These are phyloP conservation scores for Lasiosphaeria hispida DNA, from an alignment of 495 filamentous ascomycete species.

Conservation along the genomic window DNA sequence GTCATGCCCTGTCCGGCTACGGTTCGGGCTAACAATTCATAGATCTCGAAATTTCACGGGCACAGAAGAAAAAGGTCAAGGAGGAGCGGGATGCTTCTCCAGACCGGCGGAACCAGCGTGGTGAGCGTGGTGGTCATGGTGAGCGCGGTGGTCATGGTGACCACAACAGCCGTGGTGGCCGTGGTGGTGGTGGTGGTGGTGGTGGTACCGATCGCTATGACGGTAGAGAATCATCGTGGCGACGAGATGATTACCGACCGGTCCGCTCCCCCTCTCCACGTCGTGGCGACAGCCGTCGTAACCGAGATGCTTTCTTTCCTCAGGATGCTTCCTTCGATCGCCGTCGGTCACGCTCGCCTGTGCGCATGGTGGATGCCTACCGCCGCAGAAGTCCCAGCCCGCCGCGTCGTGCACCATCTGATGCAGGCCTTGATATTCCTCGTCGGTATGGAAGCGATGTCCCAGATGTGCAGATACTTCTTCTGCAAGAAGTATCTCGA, in stretches of 20 bases:
- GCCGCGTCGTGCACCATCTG: conserved; percentile 46
- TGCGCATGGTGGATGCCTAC: conserved; percentile 51
- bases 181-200: not conserved
- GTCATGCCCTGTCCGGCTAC: not conserved
- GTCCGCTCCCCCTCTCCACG: conserved; percentile 52
- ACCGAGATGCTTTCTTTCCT: conserved; percentile 36
- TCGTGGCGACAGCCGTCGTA: conserved; percentile 42
- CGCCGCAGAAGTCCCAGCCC: conserved; percentile 64
- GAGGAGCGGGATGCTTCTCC: conserved; percentile 40
- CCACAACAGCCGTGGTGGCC: conserved; percentile 5
- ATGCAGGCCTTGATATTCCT: conserved; percentile 67
- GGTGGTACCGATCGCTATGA: conserved; percentile 40
- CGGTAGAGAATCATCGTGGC: conserved; percentile 37
- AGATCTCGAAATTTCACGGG: conserved; percentile 95
- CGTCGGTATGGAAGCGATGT: conserved; percentile 71
- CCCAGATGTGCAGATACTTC: conserved; percentile 86
- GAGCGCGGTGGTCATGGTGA: conserved; percentile 2
- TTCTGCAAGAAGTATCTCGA: conserved; percentile 74
- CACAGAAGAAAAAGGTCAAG: conserved; percentile 70
- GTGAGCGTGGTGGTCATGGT: conserved; percentile 1
- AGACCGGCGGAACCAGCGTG: conserved; percentile 27
- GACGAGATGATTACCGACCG: conserved; percentile 67
- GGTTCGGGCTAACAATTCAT: conserved; percentile 16
- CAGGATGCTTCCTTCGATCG: conserved; percentile 39
- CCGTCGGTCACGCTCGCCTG: conserved; percentile 60